These are phyloP conservation scores for Cercis canadensis DNA, from an alignment of 306 rosid species.

Conservation along the genomic window DNA sequence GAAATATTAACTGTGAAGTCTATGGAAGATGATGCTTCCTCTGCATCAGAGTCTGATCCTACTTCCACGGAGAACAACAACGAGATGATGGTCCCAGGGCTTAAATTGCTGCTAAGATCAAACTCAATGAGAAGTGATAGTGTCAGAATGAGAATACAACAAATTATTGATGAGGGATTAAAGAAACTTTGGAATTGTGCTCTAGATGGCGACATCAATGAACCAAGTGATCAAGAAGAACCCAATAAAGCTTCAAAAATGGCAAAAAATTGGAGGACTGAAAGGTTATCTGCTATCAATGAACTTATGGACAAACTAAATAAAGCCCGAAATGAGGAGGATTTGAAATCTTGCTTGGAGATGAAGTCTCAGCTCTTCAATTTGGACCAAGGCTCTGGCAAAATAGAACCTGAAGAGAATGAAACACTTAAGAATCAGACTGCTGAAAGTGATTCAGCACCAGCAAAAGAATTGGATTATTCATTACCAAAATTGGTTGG, in stretches of 20 bases:
- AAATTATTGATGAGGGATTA: conserved; percentile 76
- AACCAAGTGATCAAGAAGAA: conserved; percentile 53
- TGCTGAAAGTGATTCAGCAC: conserved; percentile 44
- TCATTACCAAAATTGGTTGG: conserved; percentile 52
- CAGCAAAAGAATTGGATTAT: conserved; percentile 48
- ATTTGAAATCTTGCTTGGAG: conserved; percentile 74
- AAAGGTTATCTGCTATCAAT: conserved; percentile 59
- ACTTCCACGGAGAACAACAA: conserved; percentile 48
- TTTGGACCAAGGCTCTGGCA: conserved; percentile 38
- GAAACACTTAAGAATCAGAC: conserved; percentile 44
- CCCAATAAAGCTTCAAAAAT: conserved; percentile 50
- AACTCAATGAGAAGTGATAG: conserved; percentile 56
- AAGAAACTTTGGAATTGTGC: conserved; percentile 57
- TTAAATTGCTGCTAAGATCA: conserved; percentile 73
- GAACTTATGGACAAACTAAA: conserved; percentile 84
- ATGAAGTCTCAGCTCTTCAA: conserved; percentile 67
- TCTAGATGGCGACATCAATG: conserved; percentile 44
- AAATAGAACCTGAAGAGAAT: conserved; percentile 43
- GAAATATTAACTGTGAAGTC: conserved; percentile 75
- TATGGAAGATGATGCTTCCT: conserved; percentile 51
- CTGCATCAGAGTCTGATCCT: conserved; percentile 45
- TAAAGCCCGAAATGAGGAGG: conserved; percentile 91
- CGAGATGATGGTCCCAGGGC: conserved; percentile 52
- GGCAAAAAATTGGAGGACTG: conserved; percentile 45
- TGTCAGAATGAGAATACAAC: conserved; percentile 61